Base-by-base conservation (phyloP, 768 basidiomycete species). In the Leccinum subgranulosum region DNA sequence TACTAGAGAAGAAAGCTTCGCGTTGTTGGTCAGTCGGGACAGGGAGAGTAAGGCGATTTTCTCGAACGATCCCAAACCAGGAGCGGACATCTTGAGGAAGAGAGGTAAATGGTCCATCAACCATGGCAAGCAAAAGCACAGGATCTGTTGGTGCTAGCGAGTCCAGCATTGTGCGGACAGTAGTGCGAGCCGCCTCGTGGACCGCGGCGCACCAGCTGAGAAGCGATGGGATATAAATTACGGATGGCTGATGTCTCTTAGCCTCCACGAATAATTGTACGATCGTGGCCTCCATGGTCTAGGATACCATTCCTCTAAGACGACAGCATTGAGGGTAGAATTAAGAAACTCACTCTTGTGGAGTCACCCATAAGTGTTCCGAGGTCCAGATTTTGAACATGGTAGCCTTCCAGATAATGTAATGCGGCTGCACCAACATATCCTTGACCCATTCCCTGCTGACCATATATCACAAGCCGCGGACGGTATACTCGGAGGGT, bases 191-290 rank as follows among this genome's bases (percentile, higher is more conserved):
- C 0, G 88, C 87, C 63, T 98, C 94, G 1, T 88, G 82, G 23
- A 98, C 83, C 3, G 93, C 85, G 1, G 85, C 78, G 61, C 89
- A 90, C 94, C 95, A 98, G 1, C 87, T 83, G 1, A 84, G 66
- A 6, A 99, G 82, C 1, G 92, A 90, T 0, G 96, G 96, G 29
- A 99, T 92, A 72, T 95, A 98, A 49, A 99, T 83, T 36, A 98
- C 88, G 0, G 94, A 94, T 0, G 97, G 97, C 64, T 96, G 94
- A 69, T 97, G 92, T 27, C 96, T 86, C 69, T 98, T 98, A 1
- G 96, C 97, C 71, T 99, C 97, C 21, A 95, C 82, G 67, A 99
- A 98, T 17, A 97, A 79, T 64, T 98, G 95, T 4, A 98, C 93
- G 54, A 98, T 86, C 2, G 92, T 88, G 1, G 97, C 92, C 74